Percentiles rank a stretch among this genome's conserved stretches.
These are phyloP conservation scores for Hibiscus mutabilis DNA, from an alignment of 345 rosid genomes.

Conservation along the genomic window DNA sequence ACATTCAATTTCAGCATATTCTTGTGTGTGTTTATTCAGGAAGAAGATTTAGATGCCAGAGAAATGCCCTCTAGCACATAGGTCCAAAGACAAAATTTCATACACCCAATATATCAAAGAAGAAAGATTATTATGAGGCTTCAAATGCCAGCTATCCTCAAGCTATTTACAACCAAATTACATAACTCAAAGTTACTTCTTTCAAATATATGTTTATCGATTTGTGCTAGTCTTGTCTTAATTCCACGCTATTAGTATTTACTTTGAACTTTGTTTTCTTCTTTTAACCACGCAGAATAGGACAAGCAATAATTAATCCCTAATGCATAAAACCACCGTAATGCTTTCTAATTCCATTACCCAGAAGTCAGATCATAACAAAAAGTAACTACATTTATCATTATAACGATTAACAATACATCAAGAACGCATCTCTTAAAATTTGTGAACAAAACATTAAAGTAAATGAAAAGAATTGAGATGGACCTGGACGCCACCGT, in stretches of 20 bases:
- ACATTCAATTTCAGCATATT: background rate
- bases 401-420: background rate
- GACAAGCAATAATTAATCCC: background rate
- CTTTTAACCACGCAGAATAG: background rate
- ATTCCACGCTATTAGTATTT: background rate
- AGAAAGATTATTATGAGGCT: background rate
- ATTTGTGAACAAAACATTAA: background rate
- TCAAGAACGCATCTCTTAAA: constrained; percentile 1
- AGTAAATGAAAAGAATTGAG: background rate
- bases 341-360: background rate
- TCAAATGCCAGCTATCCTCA: background rate
- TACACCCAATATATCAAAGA: background rate
- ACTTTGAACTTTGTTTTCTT: background rate
- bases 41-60: background rate
- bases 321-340: background rate
- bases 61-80: background rate
- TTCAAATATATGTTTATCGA: background rate
- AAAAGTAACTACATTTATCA: background rate
- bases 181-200: background rate
- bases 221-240: background rate
- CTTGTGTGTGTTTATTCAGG: background rate
- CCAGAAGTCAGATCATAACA: background rate
- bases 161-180: background rate
- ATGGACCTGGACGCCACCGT: constrained; percentile 90
- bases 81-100: background rate